A percentile compares a stretch with the other conserved stretches of the same genome.
Conservation (phyloP, 768 basidiomycete genomes). For the Russula abietina region DNA sequence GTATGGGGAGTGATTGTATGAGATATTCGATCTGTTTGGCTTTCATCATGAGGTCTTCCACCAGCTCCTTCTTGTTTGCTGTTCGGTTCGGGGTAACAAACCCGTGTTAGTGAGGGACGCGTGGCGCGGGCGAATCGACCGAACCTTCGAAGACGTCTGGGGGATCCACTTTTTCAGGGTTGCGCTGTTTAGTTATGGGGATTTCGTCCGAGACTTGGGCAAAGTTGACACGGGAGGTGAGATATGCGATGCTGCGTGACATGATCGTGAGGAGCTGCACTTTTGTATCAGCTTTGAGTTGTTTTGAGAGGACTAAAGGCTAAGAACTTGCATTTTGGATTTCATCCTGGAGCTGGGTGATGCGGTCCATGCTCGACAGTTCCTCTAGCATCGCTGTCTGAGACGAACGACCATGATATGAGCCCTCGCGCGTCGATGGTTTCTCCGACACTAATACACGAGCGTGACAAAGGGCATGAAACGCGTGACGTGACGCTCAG, state of each 20-base stretch:
- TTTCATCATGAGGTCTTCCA: constrained; percentile 74
- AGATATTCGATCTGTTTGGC: constrained; percentile 87
- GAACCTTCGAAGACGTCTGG: constrained; percentile 73
- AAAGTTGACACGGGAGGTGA: constrained; percentile 71
- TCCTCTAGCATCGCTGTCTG: constrained; percentile 85
- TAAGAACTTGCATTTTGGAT: constrained; percentile 64
- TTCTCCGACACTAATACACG: neutral
- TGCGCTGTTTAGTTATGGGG: constrained; percentile 78
- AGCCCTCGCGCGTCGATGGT: neutral
- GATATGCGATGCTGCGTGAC: constrained; percentile 74
- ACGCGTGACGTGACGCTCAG: constrained; percentile 1
- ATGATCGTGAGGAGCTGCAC: constrained; percentile 87
- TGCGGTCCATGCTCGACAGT: constrained; percentile 91
- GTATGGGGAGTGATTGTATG: constrained; percentile 71
- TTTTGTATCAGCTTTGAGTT: neutral
- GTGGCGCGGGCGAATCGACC: constrained; percentile 5
- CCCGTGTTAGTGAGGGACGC: neutral
- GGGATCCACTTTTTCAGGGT: constrained; percentile 62
- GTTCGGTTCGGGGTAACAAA: neutral
- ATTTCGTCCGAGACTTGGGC: constrained; percentile 70
- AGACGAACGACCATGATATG: constrained; percentile 14
- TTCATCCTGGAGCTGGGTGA: constrained; percentile 92
- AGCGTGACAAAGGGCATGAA: constrained; percentile 12
- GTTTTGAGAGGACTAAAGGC: neutral
- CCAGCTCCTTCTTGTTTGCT: constrained; percentile 84